Conservation (phyloP, 805 yeast genomes). For the Myxozyma mucilagina region DNA sequence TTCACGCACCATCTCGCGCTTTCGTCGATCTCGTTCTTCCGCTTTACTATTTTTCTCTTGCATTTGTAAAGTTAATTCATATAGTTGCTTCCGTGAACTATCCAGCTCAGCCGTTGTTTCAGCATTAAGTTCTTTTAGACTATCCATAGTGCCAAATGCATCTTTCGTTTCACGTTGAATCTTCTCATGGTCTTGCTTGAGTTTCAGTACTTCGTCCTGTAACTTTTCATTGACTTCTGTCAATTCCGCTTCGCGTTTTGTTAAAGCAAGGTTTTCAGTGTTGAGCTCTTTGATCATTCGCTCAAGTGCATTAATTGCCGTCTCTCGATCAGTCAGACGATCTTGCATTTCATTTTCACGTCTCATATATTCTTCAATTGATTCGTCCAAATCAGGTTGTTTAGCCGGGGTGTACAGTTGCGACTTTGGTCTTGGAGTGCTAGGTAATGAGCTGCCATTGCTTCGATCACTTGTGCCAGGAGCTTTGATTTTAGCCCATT, state of each 20-base stretch:
- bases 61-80: constrained; percentile 13
- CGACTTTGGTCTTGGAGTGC: constrained; percentile 10
- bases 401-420: background rate
- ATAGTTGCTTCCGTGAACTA: constrained; percentile 17
- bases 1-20: constrained; percentile 25
- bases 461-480: background rate
- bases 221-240: background rate
- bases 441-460: constrained; percentile 2
- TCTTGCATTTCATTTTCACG: constrained; percentile 41
- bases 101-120: constrained; percentile 32
- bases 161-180: constrained; percentile 28
- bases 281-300: constrained; percentile 8
- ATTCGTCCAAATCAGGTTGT: constrained; percentile 20
- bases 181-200: constrained; percentile 20
- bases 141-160: constrained; percentile 20
- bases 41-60: constrained; percentile 7
- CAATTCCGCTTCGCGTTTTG: constrained; percentile 10
- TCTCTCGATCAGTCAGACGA: constrained; percentile 37
- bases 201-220: constrained; percentile 6
- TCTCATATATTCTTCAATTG: constrained; percentile 34
- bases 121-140: constrained; percentile 27
- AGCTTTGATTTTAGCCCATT: constrained; percentile 34
- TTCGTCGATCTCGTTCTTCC: constrained; percentile 21
- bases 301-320: constrained; percentile 30
- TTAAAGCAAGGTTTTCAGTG: constrained; percentile 14